Evolutionary conservation across 2,329 filamentous ascomycete species (phyloP), one percentile per base, ranked within the genome.

Genomic region (Pleoardoris graminearum): DNA sequence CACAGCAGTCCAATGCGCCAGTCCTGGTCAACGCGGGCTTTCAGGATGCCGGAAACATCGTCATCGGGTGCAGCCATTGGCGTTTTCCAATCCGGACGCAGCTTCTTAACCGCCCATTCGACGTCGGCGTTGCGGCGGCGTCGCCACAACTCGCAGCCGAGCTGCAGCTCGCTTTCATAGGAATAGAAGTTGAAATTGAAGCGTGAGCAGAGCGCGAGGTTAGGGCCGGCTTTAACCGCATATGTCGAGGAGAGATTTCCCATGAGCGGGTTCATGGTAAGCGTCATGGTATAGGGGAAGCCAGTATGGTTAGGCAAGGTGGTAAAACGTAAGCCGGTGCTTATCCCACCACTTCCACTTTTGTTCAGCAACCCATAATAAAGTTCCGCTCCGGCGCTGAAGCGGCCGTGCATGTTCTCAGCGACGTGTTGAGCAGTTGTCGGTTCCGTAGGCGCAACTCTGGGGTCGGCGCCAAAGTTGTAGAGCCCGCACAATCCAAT

Each of bases 121-220:
- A 76, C 71, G 59, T 72, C 74, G 55, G 68, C 69, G 44, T 67
- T 66, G 53, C 60, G 62, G 53, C 70, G 67, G 48, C 85, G 87
- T 66, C 90, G 86, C 93, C 94, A 99, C 37, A 97, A 79, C 76
- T 99, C 94, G 77, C 91, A 90, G 12, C 94, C 94, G 21, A 97
- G 83, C 22, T 91, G 87, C 80, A 96, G 88, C 53, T 94, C 89
- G 69, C 91, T 96, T 77, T 99, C 94, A 77, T 97, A 99, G 70
- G 91, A 96, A 76, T 97, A 97, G 44, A 97, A 89, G 67, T 99
- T 99, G 76, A 99, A 99, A 68, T 95, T 91, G 76, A 97, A 93
- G 44, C 89, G 86, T 19, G 91, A 95, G 58, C 91, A 94, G 44
- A 99, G 82, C 10, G 91, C 89, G 61, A 96, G 84, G 65, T 91